Percentiles rank a stretch among this genome's conserved stretches.
Conservation (phyloP, 768 basidiomycete species). For the Auricularia sp. region DNA sequence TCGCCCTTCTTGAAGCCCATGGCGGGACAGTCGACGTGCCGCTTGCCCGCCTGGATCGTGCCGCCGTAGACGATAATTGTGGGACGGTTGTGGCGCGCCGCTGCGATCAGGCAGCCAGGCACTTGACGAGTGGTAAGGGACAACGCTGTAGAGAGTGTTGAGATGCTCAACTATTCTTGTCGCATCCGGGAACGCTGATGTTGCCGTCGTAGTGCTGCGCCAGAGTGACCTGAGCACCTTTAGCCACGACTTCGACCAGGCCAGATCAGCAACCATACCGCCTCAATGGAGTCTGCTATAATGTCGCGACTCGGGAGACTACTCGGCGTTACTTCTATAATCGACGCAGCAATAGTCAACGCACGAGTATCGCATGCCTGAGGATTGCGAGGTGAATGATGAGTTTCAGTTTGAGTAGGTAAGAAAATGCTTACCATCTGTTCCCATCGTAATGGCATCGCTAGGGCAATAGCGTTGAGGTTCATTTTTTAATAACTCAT, state of each 20-base stretch:
- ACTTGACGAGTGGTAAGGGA: conserved; percentile 19
- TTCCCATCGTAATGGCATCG: conserved; percentile 86
- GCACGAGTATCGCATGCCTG: conserved; percentile 83
- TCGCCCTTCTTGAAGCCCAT: conserved; percentile 74
- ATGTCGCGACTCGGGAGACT: conserved; percentile 80
- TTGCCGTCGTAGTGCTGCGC: conserved; percentile 86
- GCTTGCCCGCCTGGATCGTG: conserved; percentile 14
- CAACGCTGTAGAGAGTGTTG: background rate
- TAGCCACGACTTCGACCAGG: background rate
- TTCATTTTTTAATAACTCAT: background rate
- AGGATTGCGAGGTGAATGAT: background rate
- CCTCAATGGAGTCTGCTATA: conserved; percentile 84
- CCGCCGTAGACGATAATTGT: conserved; percentile 82
- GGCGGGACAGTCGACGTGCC: conserved; percentile 54
- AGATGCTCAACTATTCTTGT: conserved; percentile 53
- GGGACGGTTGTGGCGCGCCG: conserved; percentile 76
- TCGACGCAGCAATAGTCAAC: conserved; percentile 17
- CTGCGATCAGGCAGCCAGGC: conserved; percentile 83
- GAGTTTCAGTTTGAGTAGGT: background rate
- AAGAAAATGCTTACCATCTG: conserved; percentile 47
- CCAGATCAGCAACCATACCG: conserved; percentile 28
- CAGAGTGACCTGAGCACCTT: conserved; percentile 23
- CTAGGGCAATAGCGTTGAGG: conserved; percentile 22
- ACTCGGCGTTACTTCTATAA: conserved; percentile 1
- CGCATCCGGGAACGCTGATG: conserved; percentile 79